Evolutionary conservation across 352 stramenopile genomes (phyloP).

Genomic region (Pythium utonaiense): DNA sequence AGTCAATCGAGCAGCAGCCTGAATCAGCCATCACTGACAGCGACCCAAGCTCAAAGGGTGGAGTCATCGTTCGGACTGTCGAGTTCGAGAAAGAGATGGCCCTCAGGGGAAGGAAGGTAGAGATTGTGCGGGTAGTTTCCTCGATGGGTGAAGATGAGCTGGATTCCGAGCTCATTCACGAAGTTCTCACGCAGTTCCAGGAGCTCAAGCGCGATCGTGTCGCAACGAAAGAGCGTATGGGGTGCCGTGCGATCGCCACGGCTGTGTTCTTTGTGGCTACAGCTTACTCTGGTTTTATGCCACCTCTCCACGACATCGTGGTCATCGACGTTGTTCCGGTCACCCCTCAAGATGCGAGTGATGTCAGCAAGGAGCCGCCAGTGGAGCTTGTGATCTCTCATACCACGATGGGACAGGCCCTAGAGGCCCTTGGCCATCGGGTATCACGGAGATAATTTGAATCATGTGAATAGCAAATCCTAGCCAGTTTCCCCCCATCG

Average conservation of each 20-base stretch:
- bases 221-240: conserved; percentile 4
- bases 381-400: background rate
- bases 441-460: background rate
- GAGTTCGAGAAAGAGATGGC: background rate
- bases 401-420: background rate
- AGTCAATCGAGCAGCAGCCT: background rate
- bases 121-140: background rate
- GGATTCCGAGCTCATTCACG: background rate
- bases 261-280: conserved; percentile 3
- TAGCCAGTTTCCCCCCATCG: background rate
- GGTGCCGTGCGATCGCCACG: background rate
- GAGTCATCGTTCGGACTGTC: background rate
- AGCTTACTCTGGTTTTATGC: conserved; percentile 5
- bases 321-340: conserved; percentile 2
- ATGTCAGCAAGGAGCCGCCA: background rate
- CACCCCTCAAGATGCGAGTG: background rate
- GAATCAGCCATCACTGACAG: no score
- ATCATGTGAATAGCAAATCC: background rate
- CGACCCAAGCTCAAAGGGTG: background rate
- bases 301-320: conserved; percentile 8
- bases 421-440: background rate
- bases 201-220: background rate
- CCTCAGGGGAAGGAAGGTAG: background rate
- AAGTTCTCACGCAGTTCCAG: background rate
- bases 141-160: background rate